Conservation (phyloP, 2,329 filamentous ascomycete species). For the Apiospora aurea region DNA sequence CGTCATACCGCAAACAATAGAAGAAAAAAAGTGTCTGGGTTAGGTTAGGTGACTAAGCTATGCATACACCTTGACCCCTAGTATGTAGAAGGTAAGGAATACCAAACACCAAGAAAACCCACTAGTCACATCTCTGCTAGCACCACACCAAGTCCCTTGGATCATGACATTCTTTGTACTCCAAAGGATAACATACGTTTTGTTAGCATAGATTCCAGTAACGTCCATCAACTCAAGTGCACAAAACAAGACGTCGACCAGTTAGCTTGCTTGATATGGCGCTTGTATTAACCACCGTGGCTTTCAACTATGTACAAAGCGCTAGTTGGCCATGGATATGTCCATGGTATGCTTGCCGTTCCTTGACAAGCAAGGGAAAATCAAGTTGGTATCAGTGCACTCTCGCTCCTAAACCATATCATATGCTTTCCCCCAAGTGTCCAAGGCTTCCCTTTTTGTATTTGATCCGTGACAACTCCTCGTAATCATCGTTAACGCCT, state of each 20-base stretch:
- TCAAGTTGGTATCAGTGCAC: slow-evolving; percentile 24
- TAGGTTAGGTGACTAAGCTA: too few species aligned
- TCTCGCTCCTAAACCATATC: slow-evolving; percentile 20
- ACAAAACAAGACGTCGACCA: too few species aligned
- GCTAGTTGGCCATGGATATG: not conserved
- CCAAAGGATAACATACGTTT: too few species aligned
- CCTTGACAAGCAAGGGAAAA: slow-evolving; percentile 13
- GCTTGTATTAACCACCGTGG: slow-evolving; percentile 4
- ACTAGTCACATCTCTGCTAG: too few species aligned
- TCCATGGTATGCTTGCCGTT: not conserved
- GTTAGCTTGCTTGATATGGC: slow-evolving; percentile 4
- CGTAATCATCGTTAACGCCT: slow-evolving; percentile 22
- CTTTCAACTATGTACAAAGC: slow-evolving; percentile 15
- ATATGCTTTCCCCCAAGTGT: slow-evolving; percentile 18
- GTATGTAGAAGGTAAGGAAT: too few species aligned
- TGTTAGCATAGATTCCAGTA: too few species aligned
- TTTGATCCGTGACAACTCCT: slow-evolving; percentile 24
- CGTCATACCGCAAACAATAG: not conserved
- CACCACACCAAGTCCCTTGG: too few species aligned
- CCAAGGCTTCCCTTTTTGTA: slow-evolving; percentile 7
- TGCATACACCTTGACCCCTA: too few species aligned
- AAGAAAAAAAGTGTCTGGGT: not conserved
- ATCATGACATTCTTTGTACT: too few species aligned
- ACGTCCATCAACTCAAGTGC: too few species aligned
- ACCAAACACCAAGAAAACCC: too few species aligned